Base-by-base conservation (phyloP, 495 filamentous ascomycete genomes). In the Pseudevernia furfuracea region DNA sequence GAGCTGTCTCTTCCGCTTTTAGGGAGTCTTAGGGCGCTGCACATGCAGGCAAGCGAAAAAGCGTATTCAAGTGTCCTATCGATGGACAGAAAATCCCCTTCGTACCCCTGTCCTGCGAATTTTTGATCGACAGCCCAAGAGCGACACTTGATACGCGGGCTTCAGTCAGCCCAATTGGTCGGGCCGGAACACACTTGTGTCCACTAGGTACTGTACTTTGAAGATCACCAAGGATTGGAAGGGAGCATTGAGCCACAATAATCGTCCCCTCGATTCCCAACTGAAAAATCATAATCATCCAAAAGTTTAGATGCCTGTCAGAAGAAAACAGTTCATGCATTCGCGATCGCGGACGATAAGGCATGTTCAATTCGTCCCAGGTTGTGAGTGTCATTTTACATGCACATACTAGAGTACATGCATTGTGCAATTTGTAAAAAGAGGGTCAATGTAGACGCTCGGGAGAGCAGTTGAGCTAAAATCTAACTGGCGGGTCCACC, bases 1-100 rank as follows among this genome's bases (percentile, higher is more conserved):
- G 30, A 62, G 61, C 62, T 64, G 62, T 64, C 62, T 64, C 62
- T 64, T 64, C 62, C 62, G 62, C 62, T 59, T 64, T 64, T 64
- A 64, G 62, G 56, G 56, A n/a, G 49, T n/a, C 21, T 38, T 64
- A 64, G 56, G n/a, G 8, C 15, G 19, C 58, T 64, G 62, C 62
- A 64, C 41, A 49, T 64, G 62, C 62, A 64, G 62, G 62, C 62
- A 64, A 64, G 62, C 62, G 62, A 59, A 64, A 64, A 34, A 37
- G 49, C 14, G 38, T 52, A 14, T 55, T 17, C 52, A 17, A 34
- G 7, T 30, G 52, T 55, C 52, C 52, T 55, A 55, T 55, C 17
- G 1, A 34, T 43, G 25, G 12, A 17, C 38, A 34, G 10, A 21
- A n/a, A 58, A 58, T 58, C 21, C 32, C 61, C 38, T 43, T 63